Base-by-base conservation (phyloP, 2,329 filamentous ascomycete species). In the Parafenestella ontariensis region DNA sequence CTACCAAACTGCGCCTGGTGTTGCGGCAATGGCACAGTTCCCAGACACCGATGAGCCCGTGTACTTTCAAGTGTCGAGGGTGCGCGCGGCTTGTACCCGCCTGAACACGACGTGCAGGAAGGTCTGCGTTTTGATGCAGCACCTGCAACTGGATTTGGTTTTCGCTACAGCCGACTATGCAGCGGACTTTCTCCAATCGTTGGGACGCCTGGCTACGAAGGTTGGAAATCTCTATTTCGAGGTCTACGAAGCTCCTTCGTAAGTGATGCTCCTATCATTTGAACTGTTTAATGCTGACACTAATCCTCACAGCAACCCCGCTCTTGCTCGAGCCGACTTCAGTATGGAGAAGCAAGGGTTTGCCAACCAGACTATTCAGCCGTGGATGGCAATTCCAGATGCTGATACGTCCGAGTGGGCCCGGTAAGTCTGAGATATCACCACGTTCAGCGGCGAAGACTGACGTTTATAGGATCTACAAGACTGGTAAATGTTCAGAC, bases 401-500 rank as follows among this genome's bases (percentile, higher is more conserved):
- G 33, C 59, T 1, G 29, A 49, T 8, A 47, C 45, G 0, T 51
- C 54, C 0, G 54, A 61, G 11, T 65, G 60, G 59, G 36, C 56
- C 9, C 40, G 43, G 64, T 64, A 52, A 11, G 52, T 39, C 23
- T 11, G 11, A 23, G 20, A 24, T 9, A 39, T 5, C 3, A 31
- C 8, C 28, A 31, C 28, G 28, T 31, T 18, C 20, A 24, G 5
- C 31, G 17, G 20, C 2, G 20, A 20, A 40, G 2, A 10, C 6
- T 20, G 33, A 28, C 42, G 61, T 23, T 62, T 26, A 18, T 31
- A 66, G 63, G 1, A 33, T 68, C 5, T 60, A 52, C 26, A 53
- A 62, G 20, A 57, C 55, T 3, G 62, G 57, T 1, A 52, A 67
- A 11, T 65, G 57, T 21, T 56, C 58, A 5, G 67, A 70, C 46